Base-by-base conservation (phyloP, 116 monocot species). In the Thalassia testudinum region DNA sequence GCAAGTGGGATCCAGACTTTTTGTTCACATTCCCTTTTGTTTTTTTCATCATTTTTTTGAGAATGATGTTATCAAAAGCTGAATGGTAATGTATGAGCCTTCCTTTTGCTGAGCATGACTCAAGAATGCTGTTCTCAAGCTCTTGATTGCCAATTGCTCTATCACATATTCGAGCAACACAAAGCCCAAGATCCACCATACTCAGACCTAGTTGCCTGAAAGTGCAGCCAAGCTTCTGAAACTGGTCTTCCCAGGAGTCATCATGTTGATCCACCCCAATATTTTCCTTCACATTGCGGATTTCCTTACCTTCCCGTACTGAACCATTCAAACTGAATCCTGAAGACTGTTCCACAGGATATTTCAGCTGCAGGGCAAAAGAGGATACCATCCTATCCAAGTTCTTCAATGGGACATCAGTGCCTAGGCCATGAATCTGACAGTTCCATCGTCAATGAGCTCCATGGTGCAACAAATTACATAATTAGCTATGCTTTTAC, bases 61-160 rank as follows among this genome's bases (percentile, higher is more conserved):
- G 71, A 42, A 89, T 49, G 54, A 60, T 4, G 26, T 68, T 70
- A 42, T 97, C 95, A 19, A 72, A 23, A 12, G 10, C 20, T 27
- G 95, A 95, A 60, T 95, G 95, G 53, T 95, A 95, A 52, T 95
- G 95, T 50, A 97, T 89, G 43, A 89, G 85, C 28, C 88, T 74
- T 0, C 81, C 88, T 65, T 97, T 97, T 15, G 82, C 95, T 23
- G 66, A 75, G 21, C 84, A 60, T 7, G 84, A 83, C 25, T 79
- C 70, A 44, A 79, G 50, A 38, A 97, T 74, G 62, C 79, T 82
- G 47, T 77, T 29, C 51, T 85, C 78, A 26, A 97, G 49, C 47
- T 74, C 82, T 42, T 56, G 54, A 53, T 66, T 62, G 40, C 77
- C 77, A 42, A 82, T 76, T 54, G 20, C 60, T 27, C 53, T 85